Percentiles rank a stretch among this genome's conserved stretches.
phyloP scores from a whole-genome alignment of 2,329 filamentous ascomycete species.

The Penicillium concentricum region DNA sequence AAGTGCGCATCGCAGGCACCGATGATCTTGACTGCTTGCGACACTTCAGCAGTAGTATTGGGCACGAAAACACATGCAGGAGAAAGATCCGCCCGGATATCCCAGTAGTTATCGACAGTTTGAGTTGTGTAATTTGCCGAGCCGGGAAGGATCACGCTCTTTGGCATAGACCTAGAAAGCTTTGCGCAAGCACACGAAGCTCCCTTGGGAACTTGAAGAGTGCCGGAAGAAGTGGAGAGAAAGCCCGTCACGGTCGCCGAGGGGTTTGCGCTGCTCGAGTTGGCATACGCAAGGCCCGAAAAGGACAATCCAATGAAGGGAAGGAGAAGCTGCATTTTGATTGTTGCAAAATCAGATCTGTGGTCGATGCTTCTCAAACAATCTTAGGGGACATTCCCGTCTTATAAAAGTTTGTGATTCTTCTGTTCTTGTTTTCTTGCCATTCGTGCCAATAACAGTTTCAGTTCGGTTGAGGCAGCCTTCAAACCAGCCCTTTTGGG shows the following conservation, averaged over 20 bases:
- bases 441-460: neutral
- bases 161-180: slow-evolving; percentile 2
- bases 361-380: neutral
- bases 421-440: neutral
- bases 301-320: neutral
- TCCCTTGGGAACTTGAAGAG: slow-evolving; percentile 3
- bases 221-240: neutral
- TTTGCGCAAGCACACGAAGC: slow-evolving; percentile 12
- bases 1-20: slow-evolving; percentile 43
- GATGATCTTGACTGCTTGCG: slow-evolving; percentile 25
- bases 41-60: slow-evolving; percentile 22
- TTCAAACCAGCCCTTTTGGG: neutral
- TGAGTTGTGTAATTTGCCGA: slow-evolving; percentile 26
- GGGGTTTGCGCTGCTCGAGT: neutral
- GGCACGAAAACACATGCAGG: slow-evolving; percentile 36
- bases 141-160: slow-evolving; percentile 7
- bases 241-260: neutral
- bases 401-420: neutral
- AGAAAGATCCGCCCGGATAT: slow-evolving; percentile 23
- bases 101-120: slow-evolving; percentile 27
- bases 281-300: neutral
- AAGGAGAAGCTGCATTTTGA: neutral
- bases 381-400: neutral
- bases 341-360: neutral
- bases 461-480: neutral